Percentiles rank a stretch among this genome's conserved stretches.
These are phyloP conservation scores for Dothistroma septosporum DNA, from an alignment of 2,329 filamentous ascomycete species.

Conservation along the genomic window DNA sequence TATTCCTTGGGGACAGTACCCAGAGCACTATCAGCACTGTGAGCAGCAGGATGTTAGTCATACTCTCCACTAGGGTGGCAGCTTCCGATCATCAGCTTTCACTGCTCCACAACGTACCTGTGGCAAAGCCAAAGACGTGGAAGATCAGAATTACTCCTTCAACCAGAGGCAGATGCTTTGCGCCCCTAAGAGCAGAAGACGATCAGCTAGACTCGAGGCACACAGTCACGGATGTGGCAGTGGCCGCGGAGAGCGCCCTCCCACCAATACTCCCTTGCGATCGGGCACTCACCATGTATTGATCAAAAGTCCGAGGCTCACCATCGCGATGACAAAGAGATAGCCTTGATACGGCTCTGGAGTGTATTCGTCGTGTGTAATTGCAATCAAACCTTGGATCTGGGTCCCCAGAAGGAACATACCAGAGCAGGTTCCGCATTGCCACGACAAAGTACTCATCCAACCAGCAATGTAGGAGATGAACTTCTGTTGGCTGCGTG, in stretches of 20 bases:
- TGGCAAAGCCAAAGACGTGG: slow-evolving; percentile 31
- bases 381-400: slow-evolving; percentile 17
- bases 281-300: slow-evolving; percentile 9
- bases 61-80: too few relatives aligned
- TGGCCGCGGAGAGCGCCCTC: too few relatives aligned
- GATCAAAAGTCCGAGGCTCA: slow-evolving; percentile 14
- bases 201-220: too few relatives aligned
- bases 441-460: slow-evolving; percentile 19
- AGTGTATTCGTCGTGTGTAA: slow-evolving; percentile 11
- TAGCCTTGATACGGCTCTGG: slow-evolving; percentile 13
- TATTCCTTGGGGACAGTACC: slow-evolving; percentile 29
- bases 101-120: too few relatives aligned
- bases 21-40: slow-evolving; percentile 30
- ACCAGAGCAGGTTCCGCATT: slow-evolving; percentile 12
- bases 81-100: too few relatives aligned
- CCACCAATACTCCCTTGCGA: too few relatives aligned
- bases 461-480: slow-evolving; percentile 19
- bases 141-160: slow-evolving; percentile 38
- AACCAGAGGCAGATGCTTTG: slow-evolving; percentile 32
- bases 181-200: slow-evolving; percentile 12
- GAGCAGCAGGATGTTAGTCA: too few relatives aligned
- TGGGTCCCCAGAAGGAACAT: slow-evolving; percentile 15
- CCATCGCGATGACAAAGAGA: slow-evolving; percentile 17
- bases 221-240: too few relatives aligned
- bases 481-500: slow-evolving; percentile 29